A percentile compares a stretch with the other conserved stretches of the same genome.
Conservation (phyloP, 1,284 basidiomycete species). For the Neotropicomus parvogracilis region DNA sequence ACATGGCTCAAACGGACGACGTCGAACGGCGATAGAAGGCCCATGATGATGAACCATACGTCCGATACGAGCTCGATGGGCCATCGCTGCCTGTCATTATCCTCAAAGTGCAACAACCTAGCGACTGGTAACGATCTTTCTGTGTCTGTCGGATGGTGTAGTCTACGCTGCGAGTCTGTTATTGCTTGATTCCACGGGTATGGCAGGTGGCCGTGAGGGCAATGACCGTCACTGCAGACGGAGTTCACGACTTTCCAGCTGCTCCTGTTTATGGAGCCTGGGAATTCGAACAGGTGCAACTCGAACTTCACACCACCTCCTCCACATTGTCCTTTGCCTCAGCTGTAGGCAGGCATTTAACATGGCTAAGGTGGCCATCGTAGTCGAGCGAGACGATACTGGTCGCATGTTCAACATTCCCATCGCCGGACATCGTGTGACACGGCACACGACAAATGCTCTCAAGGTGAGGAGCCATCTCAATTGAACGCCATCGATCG, state of each 20-base stretch:
- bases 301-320: neutral
- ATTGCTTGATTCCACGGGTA: conserved; percentile 10
- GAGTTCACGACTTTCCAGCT: conserved; percentile 4
- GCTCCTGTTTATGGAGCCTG: conserved; percentile 15
- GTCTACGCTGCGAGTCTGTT: conserved; percentile 1
- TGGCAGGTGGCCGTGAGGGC: neutral
- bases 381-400: conserved; percentile 26
- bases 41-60: conserved; percentile 32
- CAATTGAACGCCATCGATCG: neutral
- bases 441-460: neutral
- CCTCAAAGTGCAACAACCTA: conserved; percentile 1
- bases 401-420: conserved; percentile 25
- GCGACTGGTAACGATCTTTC: conserved; percentile 1
- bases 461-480: conserved; percentile 17
- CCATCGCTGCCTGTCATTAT: conserved; percentile 1
- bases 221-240: too few species aligned
- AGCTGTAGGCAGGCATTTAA: neutral
- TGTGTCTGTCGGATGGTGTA: neutral
- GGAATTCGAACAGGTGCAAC: neutral
- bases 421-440: conserved; percentile 7
- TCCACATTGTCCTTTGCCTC: too few species aligned
- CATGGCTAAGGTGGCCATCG: conserved; percentile 2
- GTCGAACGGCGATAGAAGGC: conserved; percentile 26
- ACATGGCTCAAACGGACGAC: conserved; percentile 26
- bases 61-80: conserved; percentile 24